Evolutionary conservation across 306 rosid genomes (phyloP).

Genomic region (Senna siamea): DNA sequence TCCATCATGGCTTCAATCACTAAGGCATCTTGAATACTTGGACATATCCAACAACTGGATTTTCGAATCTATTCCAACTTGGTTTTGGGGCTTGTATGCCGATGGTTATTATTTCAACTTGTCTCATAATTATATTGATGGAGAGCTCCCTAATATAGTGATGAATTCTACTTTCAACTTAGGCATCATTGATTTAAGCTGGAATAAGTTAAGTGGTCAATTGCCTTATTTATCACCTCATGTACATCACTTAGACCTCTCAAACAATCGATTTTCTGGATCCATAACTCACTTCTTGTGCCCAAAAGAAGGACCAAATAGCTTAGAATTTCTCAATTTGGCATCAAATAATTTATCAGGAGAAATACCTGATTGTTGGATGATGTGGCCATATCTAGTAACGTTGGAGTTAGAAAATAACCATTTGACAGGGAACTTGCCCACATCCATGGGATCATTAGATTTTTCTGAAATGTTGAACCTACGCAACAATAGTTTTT

Average conservation of each 20-base stretch:
- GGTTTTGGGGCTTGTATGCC: not conserved
- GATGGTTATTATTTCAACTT: not conserved
- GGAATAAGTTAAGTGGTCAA: not conserved
- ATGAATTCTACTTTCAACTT: no score
- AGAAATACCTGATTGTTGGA: conserved; percentile 31
- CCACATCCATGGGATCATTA: not conserved
- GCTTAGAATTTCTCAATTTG: not conserved
- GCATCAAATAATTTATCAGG: conserved; percentile 32
- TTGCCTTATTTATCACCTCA: not conserved
- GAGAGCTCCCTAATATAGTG: no score
- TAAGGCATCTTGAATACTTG: not conserved
- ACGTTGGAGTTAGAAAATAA: not conserved
- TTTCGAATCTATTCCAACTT: not conserved
- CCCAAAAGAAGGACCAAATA: not conserved
- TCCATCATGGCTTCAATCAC: conserved; percentile 34
- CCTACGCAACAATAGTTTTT: not conserved
- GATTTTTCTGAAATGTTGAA: not conserved
- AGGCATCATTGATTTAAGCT: not conserved
- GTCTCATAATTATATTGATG: conserved; percentile 26
- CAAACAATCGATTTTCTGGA: conserved; percentile 22
- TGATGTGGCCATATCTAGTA: not conserved
- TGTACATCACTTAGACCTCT: not conserved
- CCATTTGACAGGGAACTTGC: not conserved
- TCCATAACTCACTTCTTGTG: conserved; percentile 6
- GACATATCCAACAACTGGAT: not conserved